Conservation (phyloP, 345 rosid genomes). For the Rhizophora apiculata region DNA sequence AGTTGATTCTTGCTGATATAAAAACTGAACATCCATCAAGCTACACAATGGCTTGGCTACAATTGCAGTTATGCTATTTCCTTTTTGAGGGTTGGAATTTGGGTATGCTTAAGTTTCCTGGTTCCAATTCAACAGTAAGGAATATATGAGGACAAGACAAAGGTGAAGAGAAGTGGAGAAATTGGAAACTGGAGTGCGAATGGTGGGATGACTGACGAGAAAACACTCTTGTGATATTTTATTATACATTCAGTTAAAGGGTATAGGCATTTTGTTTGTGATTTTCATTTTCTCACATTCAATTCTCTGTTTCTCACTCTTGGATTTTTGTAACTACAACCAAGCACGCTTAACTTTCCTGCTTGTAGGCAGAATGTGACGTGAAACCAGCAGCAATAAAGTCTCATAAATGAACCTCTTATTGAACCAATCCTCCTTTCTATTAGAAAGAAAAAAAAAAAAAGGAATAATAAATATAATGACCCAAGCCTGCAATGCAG, state of each 20-base stretch:
- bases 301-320: neutral
- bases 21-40: too few species aligned
- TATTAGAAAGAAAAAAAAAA: neutral
- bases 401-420: conserved; percentile 36
- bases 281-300: neutral
- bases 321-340: neutral
- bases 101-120: neutral
- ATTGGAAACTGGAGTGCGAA: neutral
- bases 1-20: too few species aligned
- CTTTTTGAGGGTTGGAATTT: too few species aligned
- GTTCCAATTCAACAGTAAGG: neutral
- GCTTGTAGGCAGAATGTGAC: conserved; percentile 43
- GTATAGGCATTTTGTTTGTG: neutral
- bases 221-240: neutral
- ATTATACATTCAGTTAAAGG: neutral
- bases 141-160: too few species aligned
- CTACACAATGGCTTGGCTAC: too few species aligned
- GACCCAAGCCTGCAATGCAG: neutral
- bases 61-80: too few species aligned
- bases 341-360: neutral
- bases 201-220: neutral
- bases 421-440: conserved; percentile 1
- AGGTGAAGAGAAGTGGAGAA: neutral
- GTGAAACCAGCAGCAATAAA: conserved; percentile 50
- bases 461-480: neutral